phyloP scores from a whole-genome alignment of 352 stramenopile species.

The Globisporangium splendens region DNA sequence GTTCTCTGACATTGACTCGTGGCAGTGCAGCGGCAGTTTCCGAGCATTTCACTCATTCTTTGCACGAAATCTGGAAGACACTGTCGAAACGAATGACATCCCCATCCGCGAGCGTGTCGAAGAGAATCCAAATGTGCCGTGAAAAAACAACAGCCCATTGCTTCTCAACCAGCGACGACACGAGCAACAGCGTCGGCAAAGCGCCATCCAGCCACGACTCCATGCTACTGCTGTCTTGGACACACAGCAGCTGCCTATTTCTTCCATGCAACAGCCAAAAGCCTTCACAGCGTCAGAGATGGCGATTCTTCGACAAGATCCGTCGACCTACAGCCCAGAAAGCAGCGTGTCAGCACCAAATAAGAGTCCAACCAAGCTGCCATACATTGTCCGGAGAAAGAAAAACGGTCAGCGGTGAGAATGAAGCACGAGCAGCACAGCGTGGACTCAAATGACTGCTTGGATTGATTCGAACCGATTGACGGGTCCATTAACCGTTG shows the following conservation, averaged over 20 bases:
- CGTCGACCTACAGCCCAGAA: neutral
- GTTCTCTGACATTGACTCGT: constrained; percentile 17
- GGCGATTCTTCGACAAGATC: constrained; percentile 8
- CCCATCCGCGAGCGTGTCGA: neutral
- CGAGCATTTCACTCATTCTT: constrained; percentile 55
- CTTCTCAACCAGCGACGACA: constrained; percentile 3
- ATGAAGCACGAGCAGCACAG: neutral
- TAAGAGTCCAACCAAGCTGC: constrained; percentile 27
- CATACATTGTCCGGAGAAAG: constrained; percentile 39
- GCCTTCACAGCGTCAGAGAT: constrained; percentile 9
- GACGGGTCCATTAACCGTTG: neutral
- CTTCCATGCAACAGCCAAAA: neutral
- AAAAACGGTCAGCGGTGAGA: constrained; percentile 11
- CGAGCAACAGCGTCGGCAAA: neutral
- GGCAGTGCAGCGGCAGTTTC: constrained; percentile 27
- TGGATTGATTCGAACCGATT: neutral
- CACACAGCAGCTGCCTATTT: neutral
- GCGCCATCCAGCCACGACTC: neutral
- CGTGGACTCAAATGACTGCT: neutral
- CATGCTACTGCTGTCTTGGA: neutral
- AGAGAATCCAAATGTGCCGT: neutral
- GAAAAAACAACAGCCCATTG: neutral
- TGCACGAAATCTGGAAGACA: constrained; percentile 14
- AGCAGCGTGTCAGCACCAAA: neutral
- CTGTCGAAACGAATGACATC: neutral